These are phyloP conservation scores for Tolypocladium amazonense DNA, from an alignment of 2,329 filamentous ascomycete species.

Conservation along the genomic window DNA sequence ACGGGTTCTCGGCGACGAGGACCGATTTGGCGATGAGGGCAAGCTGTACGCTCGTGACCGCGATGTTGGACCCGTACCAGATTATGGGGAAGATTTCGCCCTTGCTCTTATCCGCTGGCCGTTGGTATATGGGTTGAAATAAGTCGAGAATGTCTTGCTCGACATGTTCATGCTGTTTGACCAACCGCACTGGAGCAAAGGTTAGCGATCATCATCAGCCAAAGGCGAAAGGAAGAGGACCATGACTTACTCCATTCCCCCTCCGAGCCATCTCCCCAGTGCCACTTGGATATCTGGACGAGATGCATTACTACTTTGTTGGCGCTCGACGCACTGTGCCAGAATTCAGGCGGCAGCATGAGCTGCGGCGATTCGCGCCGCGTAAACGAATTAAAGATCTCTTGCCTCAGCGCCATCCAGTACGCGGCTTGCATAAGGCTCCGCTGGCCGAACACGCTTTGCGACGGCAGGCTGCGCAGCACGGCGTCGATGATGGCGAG, in stretches of 20 bases:
- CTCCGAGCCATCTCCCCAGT: conserved; percentile 24
- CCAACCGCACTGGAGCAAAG: conserved; percentile 18
- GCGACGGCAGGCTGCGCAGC: conserved; percentile 23
- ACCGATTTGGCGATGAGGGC: conserved; percentile 28
- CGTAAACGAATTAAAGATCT: conserved; percentile 30
- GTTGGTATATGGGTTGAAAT: conserved; percentile 23
- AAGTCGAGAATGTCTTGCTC: conserved; percentile 20
- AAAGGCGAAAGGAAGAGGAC: not conserved
- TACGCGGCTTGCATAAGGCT: conserved; percentile 28
- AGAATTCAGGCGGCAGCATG: conserved; percentile 21
- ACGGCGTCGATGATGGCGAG: conserved; percentile 29
- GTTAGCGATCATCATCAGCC: not conserved
- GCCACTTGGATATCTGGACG: conserved; percentile 29
- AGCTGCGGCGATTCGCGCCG: conserved; percentile 26
- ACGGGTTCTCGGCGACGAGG: conserved; percentile 27
- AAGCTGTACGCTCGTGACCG: conserved; percentile 29
- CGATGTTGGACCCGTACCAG: conserved; percentile 27
- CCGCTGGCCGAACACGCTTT: conserved; percentile 22
- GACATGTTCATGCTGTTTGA: conserved; percentile 23
- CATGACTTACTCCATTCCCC: conserved; percentile 24
- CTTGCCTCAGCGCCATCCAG: conserved; percentile 30
- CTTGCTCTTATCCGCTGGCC: conserved; percentile 21
- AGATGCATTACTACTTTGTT: conserved; percentile 31
- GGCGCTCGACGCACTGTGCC: conserved; percentile 22
- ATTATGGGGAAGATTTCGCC: conserved; percentile 29